A percentile compares a stretch with the other conserved stretches of the same genome.
Evolutionary conservation across 176 grass and related monocot species (phyloP).

Genomic region (Oryza nivara): DNA sequence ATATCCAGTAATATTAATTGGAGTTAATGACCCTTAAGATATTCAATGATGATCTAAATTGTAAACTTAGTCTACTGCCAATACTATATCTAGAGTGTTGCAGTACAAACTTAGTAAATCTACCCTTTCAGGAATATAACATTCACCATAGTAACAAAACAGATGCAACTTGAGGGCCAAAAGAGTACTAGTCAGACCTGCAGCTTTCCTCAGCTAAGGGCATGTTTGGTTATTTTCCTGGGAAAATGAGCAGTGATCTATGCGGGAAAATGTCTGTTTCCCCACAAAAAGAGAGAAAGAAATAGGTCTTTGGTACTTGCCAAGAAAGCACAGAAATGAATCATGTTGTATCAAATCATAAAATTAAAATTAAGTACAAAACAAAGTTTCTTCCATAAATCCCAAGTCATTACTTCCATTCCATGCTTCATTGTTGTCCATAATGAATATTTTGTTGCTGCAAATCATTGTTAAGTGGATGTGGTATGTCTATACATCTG

Average conservation of each 20-base stretch:
- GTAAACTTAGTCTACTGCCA: background rate
- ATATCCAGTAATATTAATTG: constrained; percentile 13
- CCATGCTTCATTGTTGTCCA: background rate
- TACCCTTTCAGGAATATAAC: background rate
- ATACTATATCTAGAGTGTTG: background rate
- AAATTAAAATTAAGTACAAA: background rate
- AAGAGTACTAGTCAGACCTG: background rate
- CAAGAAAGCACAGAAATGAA: background rate
- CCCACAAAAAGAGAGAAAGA: background rate
- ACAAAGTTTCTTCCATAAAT: background rate
- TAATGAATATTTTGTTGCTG: constrained; percentile 2
- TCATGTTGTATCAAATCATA: background rate
- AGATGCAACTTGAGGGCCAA: background rate
- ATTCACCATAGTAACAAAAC: background rate
- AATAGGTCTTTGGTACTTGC: background rate
- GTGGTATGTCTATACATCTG: background rate
- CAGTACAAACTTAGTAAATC: constrained; percentile 13
- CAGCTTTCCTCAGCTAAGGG: background rate
- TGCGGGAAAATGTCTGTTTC: background rate
- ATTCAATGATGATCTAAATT: background rate
- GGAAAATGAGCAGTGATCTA: background rate
- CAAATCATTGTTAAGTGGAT: background rate
- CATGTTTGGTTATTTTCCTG: background rate
- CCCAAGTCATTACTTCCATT: background rate
- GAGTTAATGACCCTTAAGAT: background rate